Base-by-base conservation (phyloP, 768 basidiomycete species). In the Podaxis sp. region DNA sequence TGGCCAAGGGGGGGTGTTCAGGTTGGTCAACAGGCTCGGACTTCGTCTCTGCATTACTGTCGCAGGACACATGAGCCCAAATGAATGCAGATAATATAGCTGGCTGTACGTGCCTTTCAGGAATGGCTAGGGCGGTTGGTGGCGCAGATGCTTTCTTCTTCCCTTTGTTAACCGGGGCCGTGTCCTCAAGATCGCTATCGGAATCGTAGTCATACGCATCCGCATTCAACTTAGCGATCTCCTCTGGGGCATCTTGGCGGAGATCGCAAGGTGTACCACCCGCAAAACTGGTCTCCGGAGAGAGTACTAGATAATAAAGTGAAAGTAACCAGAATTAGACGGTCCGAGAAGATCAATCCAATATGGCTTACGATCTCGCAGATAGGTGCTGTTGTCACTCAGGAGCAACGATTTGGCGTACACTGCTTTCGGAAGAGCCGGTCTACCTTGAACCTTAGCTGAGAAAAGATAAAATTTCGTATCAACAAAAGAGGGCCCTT, bases 181-280 rank as follows among this genome's bases (percentile, higher is more conserved):
- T 15, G 5, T 53, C n/a, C 26, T 64, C 64, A 0, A 65, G 60
- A 20, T 65, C 64, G 44, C 64, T 65, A 26, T 65, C 64, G 13
- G 60, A 56, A 13, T 56, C 49, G 41, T 56, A 65, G 13, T 65
- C 64, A 48, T 62, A 62, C 7, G 56, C 30, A 11, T 52, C 54
- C 5, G 41, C 11, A 20, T 65, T 40, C 20, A 65, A 26, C 22
- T 65, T 61, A 26, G 30, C 28, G n/a, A 48, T 30, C 40, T 61
- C 60, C 53, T 60, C 59, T 17, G 13, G 12, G 20, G 37, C 49
- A 37, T 50, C 24, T 11, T 49, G n/a, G 24, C 44, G 55, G 28
- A 61, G 38, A 41, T 61, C 49, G 15, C 52, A 60, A 4, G 36
- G 26, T 6, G 48, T 53, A 4, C 57, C 55, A 12, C 38, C 30